phyloP scores from a whole-genome alignment of 441 rosid species.

The Erodium moschatum region DNA sequence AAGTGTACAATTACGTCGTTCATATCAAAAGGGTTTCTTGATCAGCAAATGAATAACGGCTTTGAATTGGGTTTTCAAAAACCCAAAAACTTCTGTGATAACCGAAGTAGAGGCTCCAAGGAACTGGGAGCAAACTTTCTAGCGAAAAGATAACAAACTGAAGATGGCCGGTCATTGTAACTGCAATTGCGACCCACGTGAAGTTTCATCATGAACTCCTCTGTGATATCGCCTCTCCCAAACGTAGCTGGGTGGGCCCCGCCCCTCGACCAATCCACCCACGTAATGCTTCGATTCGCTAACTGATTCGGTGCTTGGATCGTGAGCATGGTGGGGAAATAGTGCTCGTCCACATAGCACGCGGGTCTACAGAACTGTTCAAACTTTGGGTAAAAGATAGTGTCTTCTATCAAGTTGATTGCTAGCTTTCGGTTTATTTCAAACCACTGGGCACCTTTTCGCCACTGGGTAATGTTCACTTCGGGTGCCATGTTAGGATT shows the following conservation, averaged over 20 bases:
- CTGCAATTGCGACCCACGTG: slow-evolving; percentile 34
- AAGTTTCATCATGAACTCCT: slow-evolving; percentile 56
- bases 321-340: slow-evolving; percentile 80
- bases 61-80: background rate
- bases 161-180: slow-evolving; percentile 52
- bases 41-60: background rate
- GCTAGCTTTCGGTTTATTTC: slow-evolving; percentile 70
- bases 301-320: slow-evolving; percentile 42
- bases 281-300: slow-evolving; percentile 77
- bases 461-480: slow-evolving; percentile 70
- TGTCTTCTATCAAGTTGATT: slow-evolving; percentile 52
- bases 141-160: slow-evolving; percentile 74
- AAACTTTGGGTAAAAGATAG: slow-evolving; percentile 49
- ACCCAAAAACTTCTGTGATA: slow-evolving; percentile 1
- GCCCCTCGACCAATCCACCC: slow-evolving; percentile 97
- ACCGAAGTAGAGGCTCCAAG: slow-evolving; percentile 40
- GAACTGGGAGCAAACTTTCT: slow-evolving; percentile 75
- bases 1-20: background rate
- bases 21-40: background rate
- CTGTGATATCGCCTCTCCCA: slow-evolving; percentile 55
- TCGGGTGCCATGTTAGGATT: slow-evolving; percentile 64
- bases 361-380: slow-evolving; percentile 62
- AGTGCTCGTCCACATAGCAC: slow-evolving; percentile 92
- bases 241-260: slow-evolving; percentile 92
- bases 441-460: slow-evolving; percentile 95